Percentiles rank a stretch among this genome's conserved stretches.
These are phyloP conservation scores for Debaryomyces nepalensis DNA, from an alignment of 1,139 yeast genomes.

Conservation along the genomic window DNA sequence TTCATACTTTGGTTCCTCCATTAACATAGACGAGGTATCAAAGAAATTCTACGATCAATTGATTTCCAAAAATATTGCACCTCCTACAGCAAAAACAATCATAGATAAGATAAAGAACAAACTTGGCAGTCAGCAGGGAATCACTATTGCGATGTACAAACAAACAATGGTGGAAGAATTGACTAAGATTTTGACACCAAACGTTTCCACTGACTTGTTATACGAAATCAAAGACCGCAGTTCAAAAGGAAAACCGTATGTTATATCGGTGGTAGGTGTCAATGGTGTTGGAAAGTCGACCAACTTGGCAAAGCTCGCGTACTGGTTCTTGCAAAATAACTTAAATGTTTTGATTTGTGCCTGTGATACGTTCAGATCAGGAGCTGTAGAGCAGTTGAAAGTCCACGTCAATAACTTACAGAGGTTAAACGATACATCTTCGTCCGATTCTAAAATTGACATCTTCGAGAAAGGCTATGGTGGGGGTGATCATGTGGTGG, in stretches of 20 bases:
- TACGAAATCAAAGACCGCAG: constrained; percentile 72
- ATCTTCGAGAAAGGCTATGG: constrained; percentile 96
- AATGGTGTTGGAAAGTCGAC: constrained; percentile 99
- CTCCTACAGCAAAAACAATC: constrained; percentile 43
- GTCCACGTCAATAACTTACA: constrained; percentile 89
- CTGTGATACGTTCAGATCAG: constrained; percentile 96
- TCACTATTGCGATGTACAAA: constrained; percentile 41
- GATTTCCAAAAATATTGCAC: constrained; percentile 49
- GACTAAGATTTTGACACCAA: constrained; percentile 86
- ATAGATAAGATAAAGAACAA: constrained; percentile 42
- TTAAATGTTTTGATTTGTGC: constrained; percentile 90
- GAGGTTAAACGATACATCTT: constrained; percentile 41
- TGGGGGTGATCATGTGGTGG: constrained; percentile 89
- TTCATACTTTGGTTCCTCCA: constrained; percentile 45
- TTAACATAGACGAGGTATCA: constrained; percentile 43
- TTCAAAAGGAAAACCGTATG: constrained; percentile 67
- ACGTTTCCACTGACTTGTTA: constrained; percentile 84
- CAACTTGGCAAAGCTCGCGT: constrained; percentile 89
- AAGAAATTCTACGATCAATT: constrained; percentile 50
- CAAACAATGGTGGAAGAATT: constrained; percentile 75
- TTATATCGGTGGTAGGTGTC: constrained; percentile 95
- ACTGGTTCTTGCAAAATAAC: constrained; percentile 92
- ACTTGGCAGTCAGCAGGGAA: constrained; percentile 33
- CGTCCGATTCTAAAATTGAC: constrained; percentile 63
- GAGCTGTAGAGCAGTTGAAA: constrained; percentile 95